Conservation (phyloP, 352 stramenopile species). For the Globisporangium sylvaticum region DNA sequence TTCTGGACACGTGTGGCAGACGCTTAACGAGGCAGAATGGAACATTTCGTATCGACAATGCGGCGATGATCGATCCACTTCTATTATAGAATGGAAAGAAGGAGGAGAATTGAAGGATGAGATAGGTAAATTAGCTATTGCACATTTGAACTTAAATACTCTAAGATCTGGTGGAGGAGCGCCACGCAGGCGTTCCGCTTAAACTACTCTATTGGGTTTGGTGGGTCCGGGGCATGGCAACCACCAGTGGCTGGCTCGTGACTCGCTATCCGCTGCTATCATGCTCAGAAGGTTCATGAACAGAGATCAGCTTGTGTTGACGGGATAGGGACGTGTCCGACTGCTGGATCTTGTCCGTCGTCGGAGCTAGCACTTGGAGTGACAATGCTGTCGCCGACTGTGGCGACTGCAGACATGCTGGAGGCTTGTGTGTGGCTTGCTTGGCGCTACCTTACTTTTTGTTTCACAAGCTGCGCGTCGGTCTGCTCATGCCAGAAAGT, state of each 20-base stretch:
- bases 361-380: not conserved
- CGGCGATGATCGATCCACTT: not conserved
- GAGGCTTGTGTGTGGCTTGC: conserved; percentile 1
- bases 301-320: not conserved
- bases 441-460: too few species aligned
- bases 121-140: not conserved
- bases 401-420: not conserved
- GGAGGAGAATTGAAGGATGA: not conserved
- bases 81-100: not conserved
- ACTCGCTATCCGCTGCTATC: not conserved
- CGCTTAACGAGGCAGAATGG: not conserved
- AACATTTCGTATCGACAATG: not conserved
- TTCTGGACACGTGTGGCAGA: not conserved
- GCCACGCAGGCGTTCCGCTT: not conserved
- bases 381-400: not conserved
- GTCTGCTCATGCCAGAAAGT: conserved; percentile 33
- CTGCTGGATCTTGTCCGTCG: not conserved
- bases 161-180: not conserved
- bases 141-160: not conserved
- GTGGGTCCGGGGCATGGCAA: not conserved
- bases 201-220: not conserved
- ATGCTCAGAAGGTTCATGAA: not conserved
- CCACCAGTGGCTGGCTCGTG: not conserved
- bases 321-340: not conserved
- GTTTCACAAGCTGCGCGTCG: not conserved